Conservation (phyloP, 2,329 filamentous ascomycete species). For the Trichoderma harzianum region DNA sequence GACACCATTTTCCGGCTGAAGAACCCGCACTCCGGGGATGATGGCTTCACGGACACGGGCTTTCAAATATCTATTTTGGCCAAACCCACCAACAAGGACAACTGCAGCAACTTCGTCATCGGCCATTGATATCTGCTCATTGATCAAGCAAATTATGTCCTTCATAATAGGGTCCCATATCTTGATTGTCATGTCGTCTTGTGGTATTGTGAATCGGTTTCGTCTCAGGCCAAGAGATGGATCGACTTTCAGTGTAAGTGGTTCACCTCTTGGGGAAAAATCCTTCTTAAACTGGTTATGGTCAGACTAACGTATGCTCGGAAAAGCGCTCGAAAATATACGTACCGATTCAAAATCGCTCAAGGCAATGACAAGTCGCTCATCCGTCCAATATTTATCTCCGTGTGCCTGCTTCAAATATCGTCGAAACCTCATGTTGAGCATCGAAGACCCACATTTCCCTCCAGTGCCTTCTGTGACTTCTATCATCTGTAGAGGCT, state of each 20-base stretch:
- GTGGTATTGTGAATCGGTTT: slow-evolving; percentile 32
- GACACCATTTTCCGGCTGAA: slow-evolving; percentile 50
- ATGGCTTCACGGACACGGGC: slow-evolving; percentile 38
- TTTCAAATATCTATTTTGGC: slow-evolving; percentile 44
- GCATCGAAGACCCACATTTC: slow-evolving; percentile 47
- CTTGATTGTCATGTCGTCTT: slow-evolving; percentile 64
- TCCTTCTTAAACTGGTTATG: slow-evolving; percentile 36
- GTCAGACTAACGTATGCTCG: slow-evolving; percentile 5
- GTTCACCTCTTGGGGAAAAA: slow-evolving; percentile 36
- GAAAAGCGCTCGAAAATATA: slow-evolving; percentile 38
- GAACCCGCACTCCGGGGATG: slow-evolving; percentile 36
- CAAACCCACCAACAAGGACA: slow-evolving; percentile 49
- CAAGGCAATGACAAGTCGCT: slow-evolving; percentile 39
- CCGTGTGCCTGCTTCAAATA: slow-evolving; percentile 43
- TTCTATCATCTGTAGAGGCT: slow-evolving; percentile 46
- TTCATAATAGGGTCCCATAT: slow-evolving; percentile 42
- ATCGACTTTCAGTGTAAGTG: slow-evolving; percentile 36
- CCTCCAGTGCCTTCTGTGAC: slow-evolving; percentile 47
- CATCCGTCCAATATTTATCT: slow-evolving; percentile 41
- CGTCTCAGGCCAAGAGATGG: slow-evolving; percentile 33
- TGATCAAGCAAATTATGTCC: slow-evolving; percentile 41
- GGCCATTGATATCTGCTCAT: slow-evolving; percentile 39
- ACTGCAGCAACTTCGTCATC: slow-evolving; percentile 37
- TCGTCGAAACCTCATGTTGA: slow-evolving; percentile 47
- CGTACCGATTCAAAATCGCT: slow-evolving; percentile 42